Evolutionary conservation across 2,329 filamentous ascomycete genomes (phyloP), one percentile per base, ranked within the genome.

Genomic region (Trichoderma sp.): DNA sequence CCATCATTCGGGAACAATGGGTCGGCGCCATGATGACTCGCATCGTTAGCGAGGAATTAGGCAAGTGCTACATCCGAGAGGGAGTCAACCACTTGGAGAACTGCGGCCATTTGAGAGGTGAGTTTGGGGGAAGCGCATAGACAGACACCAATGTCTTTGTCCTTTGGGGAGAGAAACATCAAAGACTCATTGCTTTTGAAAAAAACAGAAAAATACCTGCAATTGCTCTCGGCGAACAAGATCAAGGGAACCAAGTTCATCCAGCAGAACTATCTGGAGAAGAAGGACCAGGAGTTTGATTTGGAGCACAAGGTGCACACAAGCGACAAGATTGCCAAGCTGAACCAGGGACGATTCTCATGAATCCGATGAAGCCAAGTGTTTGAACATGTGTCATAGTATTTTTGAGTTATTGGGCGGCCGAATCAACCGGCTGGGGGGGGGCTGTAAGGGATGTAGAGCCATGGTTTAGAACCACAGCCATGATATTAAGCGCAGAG

Each of bases 21-120:
- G 91, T 95, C 69, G 89, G 88, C 78, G 89, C 90, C 78, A 95
- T 95, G 92, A 95, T 94, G 92, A 91, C 90, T 68, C 86, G 92
- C 70, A 82, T 95, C 71, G 91, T 95, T 66, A 84, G 91, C 71
- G 90, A 94, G 78, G 92, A 95, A 84, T 83, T 95, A 82, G 86
- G 89, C 80, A 94, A 93, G 83, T 95, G 92, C 84, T 95, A 95
- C 81, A 88, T 89, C 80, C 85, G 88, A 73, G 91, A 95, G 81
- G 92, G 92, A 67, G 91, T 94, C 72, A 95, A 95, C 80, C 92
- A 95, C 79, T 81, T 95, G 78, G 92, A 94, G 85, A 95, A 94
- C 82, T 95, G 92, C 80, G 92, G 91, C 72, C 83, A 86, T 75
- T 79, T 94, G 80, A 86, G 92, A 90, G 92, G 92, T 95, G 79